Percentiles rank a stretch among this genome's conserved stretches.
phyloP scores from a whole-genome alignment of 306 rosid genomes.

The Dryas alaskensis region DNA sequence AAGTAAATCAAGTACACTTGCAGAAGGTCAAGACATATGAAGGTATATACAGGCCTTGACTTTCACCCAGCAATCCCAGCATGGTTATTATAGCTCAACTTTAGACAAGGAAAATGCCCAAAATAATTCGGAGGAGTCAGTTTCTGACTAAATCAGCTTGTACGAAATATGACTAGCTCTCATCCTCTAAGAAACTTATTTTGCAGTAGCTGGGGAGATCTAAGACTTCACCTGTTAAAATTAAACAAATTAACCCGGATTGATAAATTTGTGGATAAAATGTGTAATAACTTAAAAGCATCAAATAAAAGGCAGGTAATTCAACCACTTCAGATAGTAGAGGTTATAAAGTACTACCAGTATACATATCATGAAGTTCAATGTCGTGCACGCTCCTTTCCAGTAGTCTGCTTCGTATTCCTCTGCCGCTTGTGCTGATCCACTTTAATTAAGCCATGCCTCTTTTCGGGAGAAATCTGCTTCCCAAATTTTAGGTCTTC shows the following conservation, averaged over 20 bases:
- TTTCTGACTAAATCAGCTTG: constrained; percentile 29
- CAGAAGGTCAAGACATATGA: constrained; percentile 32
- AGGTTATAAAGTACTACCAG: constrained; percentile 38
- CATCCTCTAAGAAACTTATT: constrained; percentile 18
- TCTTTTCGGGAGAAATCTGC: constrained; percentile 32
- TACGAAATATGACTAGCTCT: constrained; percentile 10
- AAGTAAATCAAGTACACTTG: constrained; percentile 24
- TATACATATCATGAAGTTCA: constrained; percentile 29
- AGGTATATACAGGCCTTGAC: constrained; percentile 27
- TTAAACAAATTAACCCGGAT: constrained; percentile 11
- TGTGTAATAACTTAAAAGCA: not conserved
- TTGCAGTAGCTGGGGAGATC: constrained; percentile 24
- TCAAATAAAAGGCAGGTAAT: constrained; percentile 3
- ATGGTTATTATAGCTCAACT: constrained; percentile 25
- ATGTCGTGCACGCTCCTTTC: constrained; percentile 40
- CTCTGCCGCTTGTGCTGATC: constrained; percentile 52
- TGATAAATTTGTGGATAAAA: constrained; percentile 11
- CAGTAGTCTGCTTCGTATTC: constrained; percentile 44
- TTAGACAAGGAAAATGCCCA: constrained; percentile 26
- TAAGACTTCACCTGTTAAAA: constrained; percentile 38
- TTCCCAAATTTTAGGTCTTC: constrained; percentile 67
- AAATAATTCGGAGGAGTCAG: constrained; percentile 20
- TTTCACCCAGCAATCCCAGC: constrained; percentile 14
- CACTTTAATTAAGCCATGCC: constrained; percentile 28
- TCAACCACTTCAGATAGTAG: constrained; percentile 10